Base-by-base conservation (phyloP, 495 filamentous ascomycete species). In the Daldinia grandis region DNA sequence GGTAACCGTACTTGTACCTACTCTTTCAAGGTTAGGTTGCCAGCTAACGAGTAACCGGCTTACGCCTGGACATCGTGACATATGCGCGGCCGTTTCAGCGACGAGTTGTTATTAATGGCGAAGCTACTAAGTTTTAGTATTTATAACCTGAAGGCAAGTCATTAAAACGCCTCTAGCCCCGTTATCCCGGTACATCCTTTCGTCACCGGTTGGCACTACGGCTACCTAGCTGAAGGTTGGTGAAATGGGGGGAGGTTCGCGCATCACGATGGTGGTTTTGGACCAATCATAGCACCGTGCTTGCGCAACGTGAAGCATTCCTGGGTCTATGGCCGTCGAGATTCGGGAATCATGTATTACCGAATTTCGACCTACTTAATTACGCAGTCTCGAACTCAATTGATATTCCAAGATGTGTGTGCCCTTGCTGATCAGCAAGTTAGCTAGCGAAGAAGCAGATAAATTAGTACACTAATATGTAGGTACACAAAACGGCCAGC, bases 271-370 rank as follows among this genome's bases (percentile, higher is more conserved):
- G 54, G 30, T 37, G 53, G 27, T 47, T 66, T 47, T 66, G 21
- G 21, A 19, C 71, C 71, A 74, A 74, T 74, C 58, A 70, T 28
- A 61, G 5, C 15, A 25, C 42, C 28, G 71, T 66, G 54, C 71
- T 64, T 63, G 71, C 38, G 33, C 71, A 74, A 74, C 66, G 66
- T 74, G 71, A 74, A 38, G 44, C 38, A 65, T 68, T 72, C 69
- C 56, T 72, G 64, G 64, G 64, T 24, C 50, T 49, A 64, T 65
- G 56, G 57, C 42, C 17, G 42, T 73, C 70, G 54, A 68, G 58
- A 62, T 38, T 68, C 33, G 70, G 61, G 51, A 66, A 73, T 68
- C 70, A 65, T 68, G 65, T 68, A 65, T 57, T 33, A 68, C 61
- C 27, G 27, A 35, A 47, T 30, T 30, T 61, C 49, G 25, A 66